These are phyloP conservation scores for Candida glaebosa DNA, from an alignment of 805 yeast species.

Conservation along the genomic window DNA sequence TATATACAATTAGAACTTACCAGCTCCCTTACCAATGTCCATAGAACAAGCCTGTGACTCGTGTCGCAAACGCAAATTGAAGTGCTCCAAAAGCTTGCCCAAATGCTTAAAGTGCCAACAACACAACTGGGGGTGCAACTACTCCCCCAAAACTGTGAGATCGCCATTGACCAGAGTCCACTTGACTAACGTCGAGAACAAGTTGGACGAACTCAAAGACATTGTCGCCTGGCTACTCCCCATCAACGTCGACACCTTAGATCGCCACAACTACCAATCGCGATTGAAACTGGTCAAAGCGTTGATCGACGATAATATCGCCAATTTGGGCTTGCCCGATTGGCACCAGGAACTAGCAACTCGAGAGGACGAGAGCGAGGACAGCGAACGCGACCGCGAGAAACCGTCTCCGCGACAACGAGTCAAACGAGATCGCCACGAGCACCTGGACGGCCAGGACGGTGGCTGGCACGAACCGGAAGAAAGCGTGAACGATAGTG, in stretches of 20 bases:
- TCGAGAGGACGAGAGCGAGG: slow-evolving; percentile 2
- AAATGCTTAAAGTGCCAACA: slow-evolving; percentile 70
- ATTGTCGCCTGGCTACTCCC: slow-evolving; percentile 33
- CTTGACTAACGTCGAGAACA: slow-evolving; percentile 68
- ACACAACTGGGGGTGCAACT: slow-evolving; percentile 71
- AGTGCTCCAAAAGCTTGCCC: slow-evolving; percentile 77
- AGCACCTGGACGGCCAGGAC: neutral
- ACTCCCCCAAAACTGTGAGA: slow-evolving; percentile 74
- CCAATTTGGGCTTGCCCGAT: neutral
- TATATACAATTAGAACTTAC: no score
- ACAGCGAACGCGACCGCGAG: neutral
- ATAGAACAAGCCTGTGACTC: slow-evolving; percentile 75
- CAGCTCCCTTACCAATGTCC: no score
- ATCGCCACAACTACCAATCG: slow-evolving; percentile 12
- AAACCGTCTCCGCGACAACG: neutral
- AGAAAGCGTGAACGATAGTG: neutral
- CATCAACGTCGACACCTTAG: slow-evolving; percentile 10
- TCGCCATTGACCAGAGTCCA: slow-evolving; percentile 82
- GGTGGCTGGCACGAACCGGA: neutral
- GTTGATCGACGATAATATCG: neutral
- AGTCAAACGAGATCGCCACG: neutral
- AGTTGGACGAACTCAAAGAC: slow-evolving; percentile 26
- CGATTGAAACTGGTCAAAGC: slow-evolving; percentile 9
- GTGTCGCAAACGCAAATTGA: slow-evolving; percentile 74
- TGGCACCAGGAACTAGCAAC: neutral